Evolutionary conservation across 176 grass and related monocot genomes (phyloP), one percentile per base, ranked within the genome.

Genomic region (Cenchrus purpureus): DNA sequence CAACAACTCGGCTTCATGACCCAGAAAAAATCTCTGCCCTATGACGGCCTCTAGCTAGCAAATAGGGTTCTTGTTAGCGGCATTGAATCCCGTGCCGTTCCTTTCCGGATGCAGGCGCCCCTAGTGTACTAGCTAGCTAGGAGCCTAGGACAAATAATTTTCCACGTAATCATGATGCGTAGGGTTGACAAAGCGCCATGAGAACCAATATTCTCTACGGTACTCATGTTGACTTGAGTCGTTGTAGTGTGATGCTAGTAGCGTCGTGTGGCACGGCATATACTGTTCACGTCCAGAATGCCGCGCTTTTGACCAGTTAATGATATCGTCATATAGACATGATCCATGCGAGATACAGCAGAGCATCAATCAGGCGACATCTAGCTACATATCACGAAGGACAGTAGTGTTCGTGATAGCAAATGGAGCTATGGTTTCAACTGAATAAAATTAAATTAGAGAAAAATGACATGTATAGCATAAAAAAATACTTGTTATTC

Each of bases 191-290:
- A 84, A 10, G 2, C 2, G 10, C 4, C 32, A 76, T 4, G 32
- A 76, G 31, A 32, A 66, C 50, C 50, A 77, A 76, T 28, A 84
- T 84, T 76, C 82, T 67, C 3, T 20, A 84, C 82, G 82, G 4
- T 65, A 65, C 82, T 51, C 46, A 52, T 52, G 45, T 52, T 53
- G 68, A 71, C 69, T 14, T 73, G 22, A 40, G 20, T 60, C 2
- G 52, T 54, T 54, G 15, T 3, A 17, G 44, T 43, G 46, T 19
- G 22, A 25, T 25, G 22, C 22, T 25, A 25, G 22, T 37, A 40
- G 10, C 61, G 10, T 66, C 51, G 17, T 42, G 5, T 54, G 5
- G n/a, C 45, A 51, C 2, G 46, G 12, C 12, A 4, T 60, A 25
- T 11, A 10, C 58, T 61, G 58, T 11, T 5, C 19, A 1, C 8